Evolutionary conservation across 768 basidiomycete genomes (phyloP).

Genomic region (Suillus subluteus): DNA sequence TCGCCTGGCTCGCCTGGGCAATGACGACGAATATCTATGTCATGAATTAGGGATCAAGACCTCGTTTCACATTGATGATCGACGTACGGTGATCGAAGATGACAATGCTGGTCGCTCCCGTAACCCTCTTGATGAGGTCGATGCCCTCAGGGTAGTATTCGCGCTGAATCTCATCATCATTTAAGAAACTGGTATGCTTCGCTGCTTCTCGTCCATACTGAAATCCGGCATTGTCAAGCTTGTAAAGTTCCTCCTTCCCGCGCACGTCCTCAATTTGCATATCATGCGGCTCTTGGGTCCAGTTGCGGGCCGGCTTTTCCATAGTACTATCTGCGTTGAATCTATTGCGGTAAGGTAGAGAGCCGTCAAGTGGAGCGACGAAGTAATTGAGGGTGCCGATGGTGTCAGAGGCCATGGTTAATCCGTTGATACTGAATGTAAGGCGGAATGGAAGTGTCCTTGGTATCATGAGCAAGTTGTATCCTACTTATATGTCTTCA

Average conservation of each 20-base stretch:
- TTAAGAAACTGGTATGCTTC: conserved; percentile 35
- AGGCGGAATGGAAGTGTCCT: background rate
- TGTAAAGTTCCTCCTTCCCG: conserved; percentile 35
- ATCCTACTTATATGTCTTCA: background rate
- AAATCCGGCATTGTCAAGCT: conserved; percentile 40
- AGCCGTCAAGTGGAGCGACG: conserved; percentile 23
- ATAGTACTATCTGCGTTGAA: conserved; percentile 24
- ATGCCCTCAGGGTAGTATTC: conserved; percentile 45
- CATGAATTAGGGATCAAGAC: background rate
- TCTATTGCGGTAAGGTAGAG: conserved; percentile 16
- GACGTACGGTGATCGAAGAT: conserved; percentile 47
- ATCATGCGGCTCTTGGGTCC: conserved; percentile 15
- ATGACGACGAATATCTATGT: conserved; percentile 46
- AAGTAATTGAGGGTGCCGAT: conserved; percentile 24
- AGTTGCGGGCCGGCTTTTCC: conserved; percentile 24
- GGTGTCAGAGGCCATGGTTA: conserved; percentile 13
- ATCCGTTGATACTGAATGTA: background rate
- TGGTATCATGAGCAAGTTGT: background rate
- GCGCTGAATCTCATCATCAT: conserved; percentile 38
- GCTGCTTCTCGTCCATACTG: conserved; percentile 32
- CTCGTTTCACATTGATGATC: background rate
- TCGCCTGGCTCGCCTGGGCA: conserved; percentile 40
- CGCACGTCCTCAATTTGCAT: conserved; percentile 37
- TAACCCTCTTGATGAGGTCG: conserved; percentile 41
- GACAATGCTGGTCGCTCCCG: conserved; percentile 41